Percentiles rank a stretch among this genome's conserved stretches.
Evolutionary conservation across 192 early-diverging fungal species (phyloP).

Genomic region (Obelidium mucronatum): DNA sequence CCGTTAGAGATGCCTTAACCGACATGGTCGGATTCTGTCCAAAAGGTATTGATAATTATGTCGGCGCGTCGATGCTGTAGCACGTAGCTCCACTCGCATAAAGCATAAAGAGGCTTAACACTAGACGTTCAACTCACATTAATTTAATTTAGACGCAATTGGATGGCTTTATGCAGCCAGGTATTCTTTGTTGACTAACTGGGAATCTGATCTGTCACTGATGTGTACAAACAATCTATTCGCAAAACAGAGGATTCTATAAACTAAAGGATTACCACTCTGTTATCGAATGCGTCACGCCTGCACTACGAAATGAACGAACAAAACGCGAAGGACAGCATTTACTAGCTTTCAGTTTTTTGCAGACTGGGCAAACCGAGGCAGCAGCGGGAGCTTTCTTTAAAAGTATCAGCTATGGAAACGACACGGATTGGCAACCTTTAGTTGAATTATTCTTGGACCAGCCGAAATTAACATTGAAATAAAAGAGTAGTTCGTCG

Average conservation of each 20-base stretch:
- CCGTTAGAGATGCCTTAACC: conserved; percentile 58
- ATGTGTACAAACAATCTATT: no score
- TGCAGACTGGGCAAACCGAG: conserved; percentile 64
- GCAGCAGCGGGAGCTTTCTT: conserved; percentile 68
- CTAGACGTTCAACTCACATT: background rate
- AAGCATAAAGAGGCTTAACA: background rate
- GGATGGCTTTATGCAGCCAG: conserved; percentile 70
- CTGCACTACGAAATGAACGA: conserved; percentile 66
- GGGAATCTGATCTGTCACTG: no score
- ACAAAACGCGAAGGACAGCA: conserved; percentile 69
- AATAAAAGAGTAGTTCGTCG: conserved; percentile 31
- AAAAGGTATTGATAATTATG: conserved; percentile 56
- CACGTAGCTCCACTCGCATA: no score
- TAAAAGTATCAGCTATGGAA: conserved; percentile 65
- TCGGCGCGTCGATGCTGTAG: no score
- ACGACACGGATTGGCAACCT: conserved; percentile 72
- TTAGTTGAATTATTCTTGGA: conserved; percentile 66
- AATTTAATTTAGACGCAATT: conserved; percentile 54
- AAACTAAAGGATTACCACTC: conserved; percentile 68
- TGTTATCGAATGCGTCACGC: conserved; percentile 68
- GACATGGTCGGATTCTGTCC: conserved; percentile 66
- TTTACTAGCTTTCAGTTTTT: conserved; percentile 63
- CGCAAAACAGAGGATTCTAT: conserved; percentile 62
- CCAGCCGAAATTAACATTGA: conserved; percentile 59
- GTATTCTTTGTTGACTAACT: background rate